These are phyloP conservation scores for Sclerotinia subarctica DNA, from an alignment of 2,329 filamentous ascomycete genomes.

Conservation along the genomic window DNA sequence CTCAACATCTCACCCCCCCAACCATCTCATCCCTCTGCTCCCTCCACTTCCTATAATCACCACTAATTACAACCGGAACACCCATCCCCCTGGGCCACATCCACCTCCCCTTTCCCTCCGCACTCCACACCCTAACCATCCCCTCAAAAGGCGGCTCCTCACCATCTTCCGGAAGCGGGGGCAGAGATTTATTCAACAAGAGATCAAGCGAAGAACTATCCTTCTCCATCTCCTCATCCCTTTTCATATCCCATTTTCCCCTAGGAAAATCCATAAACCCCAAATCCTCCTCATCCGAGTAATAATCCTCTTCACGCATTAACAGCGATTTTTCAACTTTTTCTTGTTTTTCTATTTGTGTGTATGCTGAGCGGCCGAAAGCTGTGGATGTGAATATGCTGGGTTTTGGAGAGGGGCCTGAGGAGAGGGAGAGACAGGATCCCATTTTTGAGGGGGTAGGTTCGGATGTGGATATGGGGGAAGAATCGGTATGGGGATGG, in stretches of 20 bases:
- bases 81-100: constrained; percentile 10
- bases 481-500: background rate
- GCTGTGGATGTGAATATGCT: constrained; percentile 15
- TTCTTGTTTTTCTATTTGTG: constrained; percentile 7
- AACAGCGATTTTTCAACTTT: background rate
- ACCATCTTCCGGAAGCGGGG: background rate
- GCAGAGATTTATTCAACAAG: background rate
- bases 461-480: background rate
- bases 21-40: background rate
- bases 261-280: background rate
- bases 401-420: background rate
- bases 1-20: background rate
- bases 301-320: constrained; percentile 1
- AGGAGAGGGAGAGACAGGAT: constrained; percentile 3
- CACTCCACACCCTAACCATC: constrained; percentile 8
- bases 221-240: background rate
- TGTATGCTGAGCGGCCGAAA: constrained; percentile 5
- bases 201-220: background rate
- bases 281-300: constrained; percentile 15
- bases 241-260: background rate
- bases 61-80: constrained; percentile 1
- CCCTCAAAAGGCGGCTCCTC: constrained; percentile 10
- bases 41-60: constrained; percentile 13
- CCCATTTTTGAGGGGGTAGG: background rate
- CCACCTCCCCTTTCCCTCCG: background rate